Conservation (phyloP, 1,139 yeast species). For the Blastobotrys niveus region DNA sequence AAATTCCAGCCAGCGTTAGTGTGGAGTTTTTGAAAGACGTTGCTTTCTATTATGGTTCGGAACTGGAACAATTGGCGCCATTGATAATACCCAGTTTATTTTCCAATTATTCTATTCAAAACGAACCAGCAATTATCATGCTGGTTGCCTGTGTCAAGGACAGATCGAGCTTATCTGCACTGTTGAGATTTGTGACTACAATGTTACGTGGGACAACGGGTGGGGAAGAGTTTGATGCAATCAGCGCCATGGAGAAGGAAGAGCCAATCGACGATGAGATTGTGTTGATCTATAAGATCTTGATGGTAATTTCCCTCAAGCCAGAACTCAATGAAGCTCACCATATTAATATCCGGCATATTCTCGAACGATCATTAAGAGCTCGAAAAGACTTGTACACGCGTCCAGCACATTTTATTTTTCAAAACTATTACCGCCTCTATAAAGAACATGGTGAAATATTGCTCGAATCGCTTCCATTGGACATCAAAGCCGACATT, state of each 20-base stretch:
- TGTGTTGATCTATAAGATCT: not conserved
- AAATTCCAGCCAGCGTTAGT: not conserved
- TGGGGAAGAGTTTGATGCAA: too few species aligned
- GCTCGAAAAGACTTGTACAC: not conserved
- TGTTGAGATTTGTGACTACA: constrained; percentile 3
- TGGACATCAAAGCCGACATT: too few species aligned
- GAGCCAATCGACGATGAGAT: not conserved
- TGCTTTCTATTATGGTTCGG: constrained; percentile 4
- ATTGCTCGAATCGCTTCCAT: not conserved
- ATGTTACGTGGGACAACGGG: not conserved
- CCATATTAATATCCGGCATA: constrained; percentile 10
- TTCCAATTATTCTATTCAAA: not conserved
- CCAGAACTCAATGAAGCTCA: constrained; percentile 4
- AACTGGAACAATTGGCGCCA: constrained; percentile 1
- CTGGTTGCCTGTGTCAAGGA: constrained; percentile 6
- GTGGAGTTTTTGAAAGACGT: constrained; percentile 6
- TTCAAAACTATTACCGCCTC: not conserved
- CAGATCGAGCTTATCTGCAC: not conserved
- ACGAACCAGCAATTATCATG: constrained; percentile 5
- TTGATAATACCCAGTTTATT: constrained; percentile 1
- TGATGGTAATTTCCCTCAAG: constrained; percentile 6
- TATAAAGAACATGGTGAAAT: not conserved
- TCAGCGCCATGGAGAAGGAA: not conserved
- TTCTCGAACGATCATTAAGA: constrained; percentile 1
- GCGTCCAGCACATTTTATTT: not conserved